A percentile compares a stretch with the other conserved stretches of the same genome.
Conservation (phyloP, 1,284 basidiomycete species). For the Bjerkandera adusta region DNA sequence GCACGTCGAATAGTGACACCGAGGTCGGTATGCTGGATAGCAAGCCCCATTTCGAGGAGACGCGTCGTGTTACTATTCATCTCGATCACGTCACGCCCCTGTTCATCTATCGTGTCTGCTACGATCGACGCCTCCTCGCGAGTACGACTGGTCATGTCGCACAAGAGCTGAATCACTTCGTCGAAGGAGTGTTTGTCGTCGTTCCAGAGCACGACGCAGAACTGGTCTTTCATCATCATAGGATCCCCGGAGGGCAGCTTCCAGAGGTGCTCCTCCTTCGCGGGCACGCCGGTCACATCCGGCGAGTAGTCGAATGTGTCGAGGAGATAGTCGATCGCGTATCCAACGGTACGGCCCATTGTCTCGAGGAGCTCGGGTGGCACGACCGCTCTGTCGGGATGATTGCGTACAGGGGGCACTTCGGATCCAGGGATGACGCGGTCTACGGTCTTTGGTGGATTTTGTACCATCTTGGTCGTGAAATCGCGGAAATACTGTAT, state of each 20-base stretch:
- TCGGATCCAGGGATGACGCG: slow-evolving; percentile 40
- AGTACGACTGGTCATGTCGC: slow-evolving; percentile 61
- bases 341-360: slow-evolving; percentile 72
- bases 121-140: slow-evolving; percentile 65
- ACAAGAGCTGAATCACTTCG: slow-evolving; percentile 82
- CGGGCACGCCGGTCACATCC: slow-evolving; percentile 71
- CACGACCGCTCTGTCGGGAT: slow-evolving; percentile 52
- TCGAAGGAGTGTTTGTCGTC: slow-evolving; percentile 97
- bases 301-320: slow-evolving; percentile 86
- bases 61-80: slow-evolving; percentile 68
- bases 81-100: slow-evolving; percentile 85
- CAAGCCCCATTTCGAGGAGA: slow-evolving; percentile 78
- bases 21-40: slow-evolving; percentile 86
- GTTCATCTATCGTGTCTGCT: slow-evolving; percentile 73
- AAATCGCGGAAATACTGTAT: slow-evolving; percentile 26
- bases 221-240: slow-evolving; percentile 70
- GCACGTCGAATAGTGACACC: slow-evolving; percentile 89
- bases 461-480: slow-evolving; percentile 26
- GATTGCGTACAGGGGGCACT: slow-evolving; percentile 55
- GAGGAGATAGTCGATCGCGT: slow-evolving; percentile 82
- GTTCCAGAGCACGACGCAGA: slow-evolving; percentile 90
- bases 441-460: slow-evolving; percentile 33
- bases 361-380: slow-evolving; percentile 69
- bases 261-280: slow-evolving; percentile 68
- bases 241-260: slow-evolving; percentile 72